Evolutionary conservation across 2,329 filamentous ascomycete species (phyloP), one percentile per base, ranked within the genome.

Genomic region (Eutypa lata): DNA sequence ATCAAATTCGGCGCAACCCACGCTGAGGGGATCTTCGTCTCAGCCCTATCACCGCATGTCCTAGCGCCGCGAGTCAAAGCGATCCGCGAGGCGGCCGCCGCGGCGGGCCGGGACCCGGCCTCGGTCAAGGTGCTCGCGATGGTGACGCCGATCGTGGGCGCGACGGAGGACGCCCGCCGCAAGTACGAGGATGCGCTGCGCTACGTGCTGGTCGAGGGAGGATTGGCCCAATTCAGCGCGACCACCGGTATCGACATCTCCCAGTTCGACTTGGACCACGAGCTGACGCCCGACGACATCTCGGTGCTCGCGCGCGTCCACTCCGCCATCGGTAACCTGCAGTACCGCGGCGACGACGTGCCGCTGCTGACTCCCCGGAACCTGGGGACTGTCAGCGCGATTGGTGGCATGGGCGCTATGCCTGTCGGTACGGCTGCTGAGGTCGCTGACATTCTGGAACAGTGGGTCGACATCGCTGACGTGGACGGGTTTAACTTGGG

Each of bases 391-490:
- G 44, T 44, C 16, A 48, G 35, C 31, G 37, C 47, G 7, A 49
- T 49, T 18, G 46, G 46, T 7, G 47, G 46, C 16, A 48, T 28
- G 24, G 51, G 51, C 26, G 38, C 46, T 13, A 49, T 53, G 46
- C 46, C 47, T 11, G 47, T 49, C 13, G 51, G 51, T 16, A 49
- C 46, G 7, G 46, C 46, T 4, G 24, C 18, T 18, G 28, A 49
- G 38, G 49, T 51, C 40, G 49, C 49, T 18, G 49, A 51, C 40
- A n/a, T 47, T 16, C 21, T 51, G 49, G 49, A 51, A 28, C 19
- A 33, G 22, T 71, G 68, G 68, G 69, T 57, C 11, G 57, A 60
- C 33, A 50, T 54, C 2, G 57, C 58, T 3, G 61, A 60, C 42
- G 52, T 63, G 1, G 61, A 64, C 38, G 61, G 61, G 11, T 64